These are phyloP conservation scores for Fermentozyma sake DNA, from an alignment of 1,139 yeast genomes.

Conservation along the genomic window DNA sequence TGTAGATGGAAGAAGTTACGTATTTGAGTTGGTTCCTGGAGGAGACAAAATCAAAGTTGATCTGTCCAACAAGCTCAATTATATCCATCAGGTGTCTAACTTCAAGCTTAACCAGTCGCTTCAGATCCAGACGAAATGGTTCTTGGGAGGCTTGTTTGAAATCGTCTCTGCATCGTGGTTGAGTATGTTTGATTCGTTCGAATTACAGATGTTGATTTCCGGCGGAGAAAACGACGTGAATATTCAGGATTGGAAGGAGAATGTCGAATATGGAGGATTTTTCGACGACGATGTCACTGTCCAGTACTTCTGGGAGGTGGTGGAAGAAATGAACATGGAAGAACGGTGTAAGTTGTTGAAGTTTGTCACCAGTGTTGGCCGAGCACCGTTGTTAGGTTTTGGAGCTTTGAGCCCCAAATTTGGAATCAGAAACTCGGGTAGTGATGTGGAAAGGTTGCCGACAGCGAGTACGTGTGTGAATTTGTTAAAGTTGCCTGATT, in stretches of 20 bases:
- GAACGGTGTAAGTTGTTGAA: constrained; percentile 65
- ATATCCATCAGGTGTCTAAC: constrained; percentile 73
- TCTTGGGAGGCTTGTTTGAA: constrained; percentile 66
- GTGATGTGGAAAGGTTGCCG: constrained; percentile 56
- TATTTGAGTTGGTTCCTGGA: constrained; percentile 56
- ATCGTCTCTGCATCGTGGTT: constrained; percentile 74
- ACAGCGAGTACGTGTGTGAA: constrained; percentile 94
- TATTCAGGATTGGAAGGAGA: constrained; percentile 58
- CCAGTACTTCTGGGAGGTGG: constrained; percentile 66
- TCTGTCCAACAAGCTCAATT: constrained; percentile 60
- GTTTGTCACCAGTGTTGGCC: constrained; percentile 87
- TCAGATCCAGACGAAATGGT: constrained; percentile 54
- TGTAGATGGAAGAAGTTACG: constrained; percentile 30
- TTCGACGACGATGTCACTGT: constrained; percentile 54
- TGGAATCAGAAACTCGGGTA: constrained; percentile 75
- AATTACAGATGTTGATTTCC: constrained; percentile 78
- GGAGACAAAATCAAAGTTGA: constrained; percentile 58
- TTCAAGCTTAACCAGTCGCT: constrained; percentile 69
- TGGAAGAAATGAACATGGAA: constrained; percentile 59
- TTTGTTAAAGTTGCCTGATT: constrained; percentile 79
- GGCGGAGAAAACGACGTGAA: constrained; percentile 72
- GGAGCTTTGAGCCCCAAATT: constrained; percentile 68
- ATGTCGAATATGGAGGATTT: constrained; percentile 71
- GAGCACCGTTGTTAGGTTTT: constrained; percentile 91
- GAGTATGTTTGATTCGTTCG: constrained; percentile 77